These are phyloP conservation scores for Ceratobasidium sp. DNA, from an alignment of 1,284 basidiomycete species.

Conservation along the genomic window DNA sequence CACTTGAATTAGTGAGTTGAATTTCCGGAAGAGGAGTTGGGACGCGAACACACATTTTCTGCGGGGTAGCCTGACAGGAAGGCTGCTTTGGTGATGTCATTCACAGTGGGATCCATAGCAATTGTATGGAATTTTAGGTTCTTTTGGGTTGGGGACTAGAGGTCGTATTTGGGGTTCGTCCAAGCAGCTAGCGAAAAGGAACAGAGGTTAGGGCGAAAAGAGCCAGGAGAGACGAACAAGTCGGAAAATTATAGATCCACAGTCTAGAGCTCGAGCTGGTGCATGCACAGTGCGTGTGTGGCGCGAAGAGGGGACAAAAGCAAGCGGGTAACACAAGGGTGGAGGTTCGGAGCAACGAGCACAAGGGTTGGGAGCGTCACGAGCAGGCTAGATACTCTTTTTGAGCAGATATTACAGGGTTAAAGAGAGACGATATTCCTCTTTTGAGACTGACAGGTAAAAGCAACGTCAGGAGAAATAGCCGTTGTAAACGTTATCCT, in stretches of 20 bases:
- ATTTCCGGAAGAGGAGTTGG: conserved; percentile 4
- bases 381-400: too few species aligned
- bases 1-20: conserved; percentile 15
- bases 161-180: neutral
- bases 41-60: conserved; percentile 25
- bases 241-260: conserved; percentile 14
- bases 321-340: too few species aligned
- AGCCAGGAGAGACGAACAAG: neutral
- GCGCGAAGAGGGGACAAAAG: too few species aligned
- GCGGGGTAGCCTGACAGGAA: conserved; percentile 29
- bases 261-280: conserved; percentile 14
- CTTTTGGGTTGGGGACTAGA: neutral
- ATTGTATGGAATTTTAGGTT: neutral
- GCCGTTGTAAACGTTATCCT: neutral
- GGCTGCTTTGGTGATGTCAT: conserved; percentile 34
- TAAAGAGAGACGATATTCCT: neutral
- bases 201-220: conserved; percentile 3
- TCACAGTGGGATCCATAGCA: conserved; percentile 8
- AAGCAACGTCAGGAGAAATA: neutral
- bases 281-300: neutral
- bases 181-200: neutral
- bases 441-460: neutral
- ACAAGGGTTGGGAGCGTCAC: too few species aligned
- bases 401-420: too few species aligned
- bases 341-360: too few species aligned